A percentile compares a stretch with the other conserved stretches of the same genome.
Conservation (phyloP, 768 basidiomycete species). For the Mycena olivaceomarginata region DNA sequence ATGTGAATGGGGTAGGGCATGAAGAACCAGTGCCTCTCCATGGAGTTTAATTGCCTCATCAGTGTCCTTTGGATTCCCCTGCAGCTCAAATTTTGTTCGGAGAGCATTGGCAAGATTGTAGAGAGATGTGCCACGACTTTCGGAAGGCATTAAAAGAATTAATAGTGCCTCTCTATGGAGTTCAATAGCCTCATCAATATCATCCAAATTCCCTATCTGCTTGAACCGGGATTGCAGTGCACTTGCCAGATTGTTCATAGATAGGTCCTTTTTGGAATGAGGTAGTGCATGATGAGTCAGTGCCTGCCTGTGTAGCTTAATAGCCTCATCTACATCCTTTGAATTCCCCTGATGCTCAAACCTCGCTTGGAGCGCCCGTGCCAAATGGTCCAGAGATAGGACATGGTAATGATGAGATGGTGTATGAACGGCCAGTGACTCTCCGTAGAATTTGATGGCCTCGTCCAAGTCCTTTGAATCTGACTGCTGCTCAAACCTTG, state of each 20-base stretch:
- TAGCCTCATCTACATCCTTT: background rate
- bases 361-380: too few relatives aligned
- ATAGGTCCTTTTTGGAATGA: background rate
- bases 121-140: background rate
- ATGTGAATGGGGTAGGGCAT: background rate
- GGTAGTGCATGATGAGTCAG: background rate
- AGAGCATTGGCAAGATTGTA: background rate
- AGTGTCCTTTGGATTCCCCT: too few relatives aligned
- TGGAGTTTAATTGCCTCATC: background rate
- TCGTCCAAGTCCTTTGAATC: too few relatives aligned
- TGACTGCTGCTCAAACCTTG: too few relatives aligned
- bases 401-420: too few relatives aligned
- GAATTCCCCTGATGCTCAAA: too few relatives aligned
- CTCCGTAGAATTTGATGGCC: too few relatives aligned
- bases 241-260: background rate
- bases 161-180: background rate
- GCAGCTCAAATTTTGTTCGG: too few relatives aligned
- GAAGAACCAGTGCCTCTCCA: conserved; percentile 47
- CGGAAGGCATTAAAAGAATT: background rate
- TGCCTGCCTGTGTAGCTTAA: background rate
- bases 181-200: background rate
- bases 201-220: background rate
- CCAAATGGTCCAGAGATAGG: too few relatives aligned
- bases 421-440: too few relatives aligned
- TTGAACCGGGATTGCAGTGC: background rate